Evolutionary conservation across 2,329 filamentous ascomycete species (phyloP), one percentile per base, ranked within the genome.

Genomic region (Paradendryphiella salina): DNA sequence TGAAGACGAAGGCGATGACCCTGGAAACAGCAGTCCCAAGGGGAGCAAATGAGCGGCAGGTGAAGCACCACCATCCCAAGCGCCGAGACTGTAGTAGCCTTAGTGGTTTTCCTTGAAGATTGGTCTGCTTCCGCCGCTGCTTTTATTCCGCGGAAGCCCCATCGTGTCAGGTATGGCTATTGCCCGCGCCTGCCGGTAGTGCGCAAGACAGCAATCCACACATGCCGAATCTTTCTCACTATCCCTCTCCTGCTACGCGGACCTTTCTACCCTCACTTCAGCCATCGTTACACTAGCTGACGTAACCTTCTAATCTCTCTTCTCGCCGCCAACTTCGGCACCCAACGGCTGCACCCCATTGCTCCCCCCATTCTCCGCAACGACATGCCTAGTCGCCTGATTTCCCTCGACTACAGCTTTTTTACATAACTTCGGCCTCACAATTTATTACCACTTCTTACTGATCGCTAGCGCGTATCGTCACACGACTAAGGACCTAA

Each of bases 301-400:
- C 41, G 36, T 34, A 38, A 21, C 14, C 14, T 33, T 15, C 28
- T 33, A 13, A 21, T 14, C 8, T 38, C 34, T 18, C 15, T 33
- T 26, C 15, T 21, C 18, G 20, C 46, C 28, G 33, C 46, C 33
- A 50, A 45, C 13, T 13, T 50, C 46, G 40, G 46, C 40, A 45
- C 23, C 14, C 13, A 18, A 20, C 33, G 11, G 40, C 40, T 18
- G 40, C 14, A 23, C 26, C n/a, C 15, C 18, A 33, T 20, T 20
- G 28, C 26, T 15, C 31, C 15, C 5, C 21, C 29, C n/a, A 34
- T 7, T 29, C 31, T 5, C 23, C 10, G 26, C 46, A 21, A 15
- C n/a, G 17, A 26, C 23, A 28, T 45, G 15, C 13, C 21, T 18
- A 34, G 5, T 49, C 46, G 39, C 26, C 46, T 50, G 46, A 45